Conservation (phyloP, 345 rosid species). For the Psidium friedrichsthalianum region DNA sequence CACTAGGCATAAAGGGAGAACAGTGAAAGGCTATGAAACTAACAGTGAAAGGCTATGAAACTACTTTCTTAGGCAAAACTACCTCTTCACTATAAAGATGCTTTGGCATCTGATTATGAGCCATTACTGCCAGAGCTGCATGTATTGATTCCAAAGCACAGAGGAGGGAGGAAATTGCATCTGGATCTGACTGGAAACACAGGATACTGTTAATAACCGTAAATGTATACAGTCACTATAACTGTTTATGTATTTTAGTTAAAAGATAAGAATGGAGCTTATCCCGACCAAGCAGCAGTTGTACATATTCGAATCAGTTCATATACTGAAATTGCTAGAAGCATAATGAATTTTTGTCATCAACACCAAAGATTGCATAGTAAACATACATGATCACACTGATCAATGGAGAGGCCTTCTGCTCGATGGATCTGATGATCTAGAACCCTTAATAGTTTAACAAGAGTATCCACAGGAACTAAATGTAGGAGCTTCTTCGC, state of each 20-base stretch:
- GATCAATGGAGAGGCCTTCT: constrained; percentile 74
- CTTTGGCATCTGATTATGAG: constrained; percentile 86
- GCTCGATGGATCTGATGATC: constrained; percentile 99
- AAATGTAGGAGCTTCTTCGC: constrained; percentile 73
- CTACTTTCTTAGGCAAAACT: neutral
- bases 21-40: neutral
- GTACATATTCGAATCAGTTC: neutral
- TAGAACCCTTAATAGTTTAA: constrained; percentile 54
- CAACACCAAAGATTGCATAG: neutral
- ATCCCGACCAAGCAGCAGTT: neutral
- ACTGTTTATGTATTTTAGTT: neutral
- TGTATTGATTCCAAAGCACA: constrained; percentile 96
- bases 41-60: too few species aligned
- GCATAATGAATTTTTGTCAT: neutral
- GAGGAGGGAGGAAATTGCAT: constrained; percentile 44
- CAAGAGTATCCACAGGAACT: constrained; percentile 77
- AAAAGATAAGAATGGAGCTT: neutral
- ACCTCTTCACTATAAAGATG: constrained; percentile 98
- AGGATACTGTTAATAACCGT: neutral
- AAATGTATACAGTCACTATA: neutral
- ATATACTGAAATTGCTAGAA: neutral
- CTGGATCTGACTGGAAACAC: constrained; percentile 67
- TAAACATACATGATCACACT: constrained; percentile 61
- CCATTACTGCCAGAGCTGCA: constrained; percentile 86
- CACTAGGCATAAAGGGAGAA: neutral